Base-by-base conservation (phyloP, 2,329 filamentous ascomycete species). In the Cyclaneusma minus region DNA sequence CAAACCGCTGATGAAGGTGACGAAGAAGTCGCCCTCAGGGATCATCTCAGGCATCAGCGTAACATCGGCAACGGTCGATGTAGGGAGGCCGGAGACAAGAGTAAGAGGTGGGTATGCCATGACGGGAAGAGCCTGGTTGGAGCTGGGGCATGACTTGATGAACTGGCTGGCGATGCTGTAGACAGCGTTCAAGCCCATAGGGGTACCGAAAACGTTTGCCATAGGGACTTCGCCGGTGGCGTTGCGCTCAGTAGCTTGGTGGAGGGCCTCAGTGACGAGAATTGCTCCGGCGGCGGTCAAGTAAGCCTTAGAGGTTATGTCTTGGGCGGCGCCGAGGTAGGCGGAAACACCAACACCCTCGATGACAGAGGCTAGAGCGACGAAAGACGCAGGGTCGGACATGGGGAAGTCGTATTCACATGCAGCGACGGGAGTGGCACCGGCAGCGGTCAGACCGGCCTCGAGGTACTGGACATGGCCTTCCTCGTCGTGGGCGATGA, bases 251-350 rank as follows among this genome's bases (percentile, higher is more conserved):
- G 69, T 71, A 3, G 72, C 55, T 6, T 64, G 64, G 52, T 79
- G 72, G n/a, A 73, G 62, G 19, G 72, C 62, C 42, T 78, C 72
- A 24, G 74, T 64, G 20, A 67, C 68, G 18, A 79, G 54, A 40
- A 80, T 69, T 28, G 62, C 61, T n/a, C 64, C 72, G 1, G 71
- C 72, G 4, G 64, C 64, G 1, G 64, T 64, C 18, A 78, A 52
- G 47, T 73, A 73, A 9, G 55, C 53, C 39, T 68, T 62, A 39
- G 60, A 56, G 32, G 64, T 59, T 35, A 70, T 69, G 31, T 58
- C 54, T 17, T 61, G 60, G 7, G 71, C 71, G 14, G 70, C 72
- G 29, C 69, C 69, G 22, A 78, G 59, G 49, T 73, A 74, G 15
- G 66, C 66, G 16, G 58, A 63, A 24, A 68, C 60, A 36, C 66